Percentiles rank a stretch among this genome's conserved stretches.
Conservation (phyloP, 2,329 filamentous ascomycete genomes). For the Penicillium sp. region DNA sequence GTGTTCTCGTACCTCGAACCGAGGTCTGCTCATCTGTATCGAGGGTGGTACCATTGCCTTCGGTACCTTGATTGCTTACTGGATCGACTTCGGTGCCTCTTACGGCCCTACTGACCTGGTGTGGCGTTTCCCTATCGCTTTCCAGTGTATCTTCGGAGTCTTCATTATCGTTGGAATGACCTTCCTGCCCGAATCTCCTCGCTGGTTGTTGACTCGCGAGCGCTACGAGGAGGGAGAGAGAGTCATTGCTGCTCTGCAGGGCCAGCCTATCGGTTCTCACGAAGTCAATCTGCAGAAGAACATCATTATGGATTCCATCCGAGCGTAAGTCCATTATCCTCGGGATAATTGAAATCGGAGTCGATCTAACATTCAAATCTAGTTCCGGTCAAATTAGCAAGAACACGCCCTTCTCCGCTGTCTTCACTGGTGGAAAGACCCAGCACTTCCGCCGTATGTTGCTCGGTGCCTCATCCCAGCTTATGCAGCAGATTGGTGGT, state of each 20-base stretch:
- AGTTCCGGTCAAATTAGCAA: neutral
- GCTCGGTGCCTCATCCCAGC: conserved; percentile 40
- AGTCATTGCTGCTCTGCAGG: conserved; percentile 53
- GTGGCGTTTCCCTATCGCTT: conserved; percentile 57
- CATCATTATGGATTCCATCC: conserved; percentile 67
- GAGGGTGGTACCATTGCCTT: conserved; percentile 54
- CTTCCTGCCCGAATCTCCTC: conserved; percentile 47
- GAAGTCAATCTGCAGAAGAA: conserved; percentile 51
- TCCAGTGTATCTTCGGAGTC: conserved; percentile 52
- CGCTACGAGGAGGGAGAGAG: conserved; percentile 47
- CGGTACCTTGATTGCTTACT: conserved; percentile 54
- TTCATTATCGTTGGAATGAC: conserved; percentile 46
- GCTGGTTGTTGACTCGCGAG: conserved; percentile 48
- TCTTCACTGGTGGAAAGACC: conserved; percentile 39
- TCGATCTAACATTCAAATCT: neutral
- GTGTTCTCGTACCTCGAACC: conserved; percentile 56
- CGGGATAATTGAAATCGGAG: neutral
- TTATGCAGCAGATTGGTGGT: conserved; percentile 52
- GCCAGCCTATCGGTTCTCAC: neutral
- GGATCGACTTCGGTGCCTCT: conserved; percentile 50
- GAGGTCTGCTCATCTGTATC: conserved; percentile 62
- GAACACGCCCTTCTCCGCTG: conserved; percentile 46
- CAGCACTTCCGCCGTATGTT: conserved; percentile 44
- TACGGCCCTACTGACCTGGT: conserved; percentile 36
- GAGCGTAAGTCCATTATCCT: conserved; percentile 33